Evolutionary conservation across 495 filamentous ascomycete genomes (phyloP).

Genomic region (Parathielavia hyrcaniae): DNA sequence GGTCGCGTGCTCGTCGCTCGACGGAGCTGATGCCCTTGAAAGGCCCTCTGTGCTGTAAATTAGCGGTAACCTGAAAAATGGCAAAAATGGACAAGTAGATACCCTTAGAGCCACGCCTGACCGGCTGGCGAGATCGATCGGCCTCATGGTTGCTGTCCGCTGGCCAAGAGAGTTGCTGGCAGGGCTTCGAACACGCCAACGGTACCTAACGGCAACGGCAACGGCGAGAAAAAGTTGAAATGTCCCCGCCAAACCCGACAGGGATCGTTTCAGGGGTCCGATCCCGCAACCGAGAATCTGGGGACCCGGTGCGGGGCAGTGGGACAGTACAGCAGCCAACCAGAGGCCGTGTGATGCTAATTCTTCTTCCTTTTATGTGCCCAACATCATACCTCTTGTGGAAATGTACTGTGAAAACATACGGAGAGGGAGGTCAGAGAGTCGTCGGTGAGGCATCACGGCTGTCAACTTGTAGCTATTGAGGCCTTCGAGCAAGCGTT

Average conservation of each 20-base stretch:
- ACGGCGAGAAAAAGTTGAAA: constrained; percentile 18
- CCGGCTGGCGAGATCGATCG: constrained; percentile 38
- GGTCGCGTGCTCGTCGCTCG: constrained; percentile 19
- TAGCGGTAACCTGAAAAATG: not conserved
- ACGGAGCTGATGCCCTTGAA: constrained; percentile 26
- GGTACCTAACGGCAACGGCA: too few relatives aligned
- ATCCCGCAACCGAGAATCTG: constrained; percentile 9
- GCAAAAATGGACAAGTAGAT: not conserved
- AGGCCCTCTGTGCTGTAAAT: constrained; percentile 21
- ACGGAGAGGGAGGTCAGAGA: too few relatives aligned
- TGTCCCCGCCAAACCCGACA: constrained; percentile 13
- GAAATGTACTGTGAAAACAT: too few relatives aligned
- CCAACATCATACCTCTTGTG: too few relatives aligned
- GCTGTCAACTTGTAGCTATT: too few relatives aligned
- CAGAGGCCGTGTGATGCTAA: not conserved
- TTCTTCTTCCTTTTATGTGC: too few relatives aligned
- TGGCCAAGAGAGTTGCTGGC: constrained; percentile 14
- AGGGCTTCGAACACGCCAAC: constrained; percentile 3
- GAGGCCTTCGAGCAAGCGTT: too few relatives aligned
- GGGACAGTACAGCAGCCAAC: not conserved
- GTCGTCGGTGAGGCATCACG: too few relatives aligned
- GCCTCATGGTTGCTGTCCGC: constrained; percentile 29
- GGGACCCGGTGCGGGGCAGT: not conserved
- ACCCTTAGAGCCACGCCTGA: constrained; percentile 34
- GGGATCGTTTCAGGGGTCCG: constrained; percentile 11